Evolutionary conservation across 1,139 yeast species (phyloP).

Genomic region (Blastobotrys ciferrii): DNA sequence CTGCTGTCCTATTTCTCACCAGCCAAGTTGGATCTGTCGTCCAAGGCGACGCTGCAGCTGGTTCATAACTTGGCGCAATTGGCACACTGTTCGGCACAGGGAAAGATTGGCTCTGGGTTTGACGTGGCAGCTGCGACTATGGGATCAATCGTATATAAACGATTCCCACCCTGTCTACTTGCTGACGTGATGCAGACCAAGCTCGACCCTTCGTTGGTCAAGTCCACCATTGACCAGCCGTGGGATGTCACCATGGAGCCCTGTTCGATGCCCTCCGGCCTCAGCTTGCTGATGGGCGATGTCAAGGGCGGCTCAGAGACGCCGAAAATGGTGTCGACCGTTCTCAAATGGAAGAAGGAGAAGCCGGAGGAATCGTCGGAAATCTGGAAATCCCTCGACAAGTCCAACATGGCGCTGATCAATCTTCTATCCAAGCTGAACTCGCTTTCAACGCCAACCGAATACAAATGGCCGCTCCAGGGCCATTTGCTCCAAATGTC

Average conservation of each 20-base stretch:
- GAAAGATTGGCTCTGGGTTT: slow-evolving; percentile 93
- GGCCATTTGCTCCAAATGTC: slow-evolving; percentile 13
- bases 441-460: not conserved
- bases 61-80: slow-evolving; percentile 84
- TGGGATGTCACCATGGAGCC: slow-evolving; percentile 60
- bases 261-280: slow-evolving; percentile 63
- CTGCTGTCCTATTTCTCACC: slow-evolving; percentile 48
- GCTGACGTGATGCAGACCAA: slow-evolving; percentile 19
- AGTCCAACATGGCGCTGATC: slow-evolving; percentile 59
- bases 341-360: slow-evolving; percentile 62
- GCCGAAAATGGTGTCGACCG: slow-evolving; percentile 79
- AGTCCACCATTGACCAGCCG: slow-evolving; percentile 41
- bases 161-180: slow-evolving; percentile 48
- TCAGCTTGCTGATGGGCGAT: slow-evolving; percentile 86
- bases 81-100: slow-evolving; percentile 91
- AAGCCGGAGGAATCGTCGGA: slow-evolving; percentile 51
- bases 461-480: slow-evolving; percentile 4
- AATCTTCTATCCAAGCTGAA: slow-evolving; percentile 38
- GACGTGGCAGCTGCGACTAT: slow-evolving; percentile 94
- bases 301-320: slow-evolving; percentile 91
- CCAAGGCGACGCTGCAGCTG: slow-evolving; percentile 2
- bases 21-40: slow-evolving; percentile 34
- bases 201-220: slow-evolving; percentile 29
- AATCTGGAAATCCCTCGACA: slow-evolving; percentile 56
- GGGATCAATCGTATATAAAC: slow-evolving; percentile 78